A percentile compares a stretch with the other conserved stretches of the same genome.
phyloP scores from a whole-genome alignment of 2,329 filamentous ascomycete genomes.

The Alternaria rosae region DNA sequence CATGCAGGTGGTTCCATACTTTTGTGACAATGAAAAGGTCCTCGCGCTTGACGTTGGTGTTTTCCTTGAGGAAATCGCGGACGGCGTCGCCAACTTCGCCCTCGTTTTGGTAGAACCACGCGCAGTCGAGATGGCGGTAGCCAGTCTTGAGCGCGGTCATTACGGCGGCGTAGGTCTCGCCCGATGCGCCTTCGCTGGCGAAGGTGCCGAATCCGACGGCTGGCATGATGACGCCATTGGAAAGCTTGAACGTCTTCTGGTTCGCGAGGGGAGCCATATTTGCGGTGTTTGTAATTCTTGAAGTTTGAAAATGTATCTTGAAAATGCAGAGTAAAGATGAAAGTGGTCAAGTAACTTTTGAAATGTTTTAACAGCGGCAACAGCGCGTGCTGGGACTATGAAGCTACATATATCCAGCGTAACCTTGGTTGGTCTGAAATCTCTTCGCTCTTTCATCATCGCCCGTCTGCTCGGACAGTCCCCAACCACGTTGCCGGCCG shows the following conservation, averaged over 20 bases:
- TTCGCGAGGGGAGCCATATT: conserved; percentile 42
- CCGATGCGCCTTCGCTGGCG: conserved; percentile 69
- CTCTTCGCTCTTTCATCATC: conserved; percentile 22
- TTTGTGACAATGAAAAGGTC: conserved; percentile 79
- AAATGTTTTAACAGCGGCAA: not conserved
- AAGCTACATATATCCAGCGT: conserved; percentile 12
- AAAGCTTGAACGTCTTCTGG: conserved; percentile 59
- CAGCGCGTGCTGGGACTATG: conserved; percentile 5
- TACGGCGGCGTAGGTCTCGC: conserved; percentile 63
- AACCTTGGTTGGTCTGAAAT: conserved; percentile 8
- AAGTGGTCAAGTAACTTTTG: not conserved
- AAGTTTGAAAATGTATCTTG: not conserved
- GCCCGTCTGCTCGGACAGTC: conserved; percentile 9
- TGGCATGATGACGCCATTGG: conserved; percentile 70
- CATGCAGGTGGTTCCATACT: conserved; percentile 65
- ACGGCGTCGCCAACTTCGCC: conserved; percentile 72
- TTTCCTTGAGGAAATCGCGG: conserved; percentile 62
- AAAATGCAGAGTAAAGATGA: not conserved
- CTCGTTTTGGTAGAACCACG: conserved; percentile 77
- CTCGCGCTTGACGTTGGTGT: conserved; percentile 63
- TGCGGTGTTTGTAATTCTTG: conserved; percentile 9
- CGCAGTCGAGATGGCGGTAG: conserved; percentile 72
- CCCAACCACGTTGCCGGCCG: conserved; percentile 14
- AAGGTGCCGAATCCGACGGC: conserved; percentile 77
- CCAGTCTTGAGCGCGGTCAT: conserved; percentile 65